These are phyloP conservation scores for Fusarium agapanthi DNA, from an alignment of 2,329 filamentous ascomycete species.

Conservation along the genomic window DNA sequence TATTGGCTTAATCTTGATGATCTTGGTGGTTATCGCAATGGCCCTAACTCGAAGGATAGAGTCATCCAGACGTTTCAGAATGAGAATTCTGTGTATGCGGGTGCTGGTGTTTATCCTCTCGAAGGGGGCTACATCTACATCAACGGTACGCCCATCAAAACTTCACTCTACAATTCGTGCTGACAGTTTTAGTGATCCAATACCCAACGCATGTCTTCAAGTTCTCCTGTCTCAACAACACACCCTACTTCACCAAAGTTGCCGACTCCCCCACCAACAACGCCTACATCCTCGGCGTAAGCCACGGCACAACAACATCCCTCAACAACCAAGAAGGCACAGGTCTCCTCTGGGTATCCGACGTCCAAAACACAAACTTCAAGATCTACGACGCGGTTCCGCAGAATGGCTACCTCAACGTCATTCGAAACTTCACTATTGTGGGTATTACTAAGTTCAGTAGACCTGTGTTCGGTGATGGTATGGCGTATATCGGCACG, in stretches of 20 bases:
- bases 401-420: conserved; percentile 53
- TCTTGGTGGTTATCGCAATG: conserved; percentile 52
- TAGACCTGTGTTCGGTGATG: conserved; percentile 66
- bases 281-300: conserved; percentile 63
- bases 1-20: conserved; percentile 55
- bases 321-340: conserved; percentile 62
- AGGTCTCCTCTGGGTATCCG: conserved; percentile 64
- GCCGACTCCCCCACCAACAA: conserved; percentile 59
- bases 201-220: conserved; percentile 66
- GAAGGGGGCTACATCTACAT: conserved; percentile 61
- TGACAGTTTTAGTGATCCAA: conserved; percentile 54
- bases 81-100: conserved; percentile 56
- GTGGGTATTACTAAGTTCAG: conserved; percentile 64
- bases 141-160: conserved; percentile 39
- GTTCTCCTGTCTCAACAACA: conserved; percentile 61
- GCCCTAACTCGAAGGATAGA: conserved; percentile 49
- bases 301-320: conserved; percentile 65
- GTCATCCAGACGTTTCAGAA: conserved; percentile 57
- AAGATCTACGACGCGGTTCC: conserved; percentile 63
- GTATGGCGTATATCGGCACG: conserved; percentile 63
- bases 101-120: conserved; percentile 57
- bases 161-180: accelerated
- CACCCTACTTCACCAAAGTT: conserved; percentile 63
- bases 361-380: conserved; percentile 62
- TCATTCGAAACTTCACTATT: conserved; percentile 61